Evolutionary conservation across 495 filamentous ascomycete species (phyloP).

Genomic region (Choiromyces venosus): DNA sequence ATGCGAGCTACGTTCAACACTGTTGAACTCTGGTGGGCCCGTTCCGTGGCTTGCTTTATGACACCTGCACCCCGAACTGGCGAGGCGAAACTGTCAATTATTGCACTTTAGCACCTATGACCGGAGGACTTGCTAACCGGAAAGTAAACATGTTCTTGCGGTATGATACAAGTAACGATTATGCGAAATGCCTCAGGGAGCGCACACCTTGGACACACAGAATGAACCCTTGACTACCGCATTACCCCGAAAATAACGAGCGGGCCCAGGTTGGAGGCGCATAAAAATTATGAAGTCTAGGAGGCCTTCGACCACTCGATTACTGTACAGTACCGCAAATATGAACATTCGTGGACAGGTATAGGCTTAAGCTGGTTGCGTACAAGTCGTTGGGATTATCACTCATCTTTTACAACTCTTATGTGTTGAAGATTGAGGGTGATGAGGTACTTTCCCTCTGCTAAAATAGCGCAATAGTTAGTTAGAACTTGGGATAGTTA

Average conservation of each 20-base stretch:
- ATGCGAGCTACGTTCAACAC: not conserved
- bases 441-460: too few species aligned
- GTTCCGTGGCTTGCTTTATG: not conserved
- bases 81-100: too few species aligned
- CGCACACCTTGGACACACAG: not conserved
- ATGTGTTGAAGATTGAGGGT: too few species aligned
- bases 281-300: not conserved
- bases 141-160: not conserved
- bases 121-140: not conserved
- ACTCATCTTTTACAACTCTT: not conserved
- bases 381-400: not conserved
- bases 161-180: too few species aligned
- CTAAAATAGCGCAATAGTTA: too few species aligned
- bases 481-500: too few species aligned
- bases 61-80: not conserved
- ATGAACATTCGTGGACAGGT: not conserved
- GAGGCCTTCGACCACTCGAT: not conserved
- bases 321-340: too few species aligned
- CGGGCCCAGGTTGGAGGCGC: not conserved
- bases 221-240: not conserved
- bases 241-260: not conserved
- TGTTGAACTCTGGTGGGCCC: too few species aligned
- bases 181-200: not conserved
- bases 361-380: not conserved
- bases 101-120: too few species aligned